A percentile compares a stretch with the other conserved stretches of the same genome.
phyloP scores from a whole-genome alignment of 2,329 filamentous ascomycete genomes.

The Exserohilum turcica region DNA sequence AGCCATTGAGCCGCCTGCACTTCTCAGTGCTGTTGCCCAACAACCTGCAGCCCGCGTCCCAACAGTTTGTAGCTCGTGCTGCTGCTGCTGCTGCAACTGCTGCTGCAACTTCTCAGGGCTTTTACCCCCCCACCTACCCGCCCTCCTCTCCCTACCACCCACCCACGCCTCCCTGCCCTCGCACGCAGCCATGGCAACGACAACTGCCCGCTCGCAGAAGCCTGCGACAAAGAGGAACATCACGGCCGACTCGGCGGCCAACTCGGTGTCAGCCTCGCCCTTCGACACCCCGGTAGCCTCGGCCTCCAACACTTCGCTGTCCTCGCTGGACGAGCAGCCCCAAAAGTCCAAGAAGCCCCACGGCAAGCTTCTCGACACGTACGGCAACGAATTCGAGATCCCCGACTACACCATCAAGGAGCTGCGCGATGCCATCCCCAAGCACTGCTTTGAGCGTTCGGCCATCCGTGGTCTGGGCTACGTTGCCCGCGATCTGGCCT shows the following conservation, averaged over 20 bases:
- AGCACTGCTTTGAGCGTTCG: constrained; percentile 94
- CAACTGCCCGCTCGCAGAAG: constrained; percentile 61
- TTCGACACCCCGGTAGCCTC: constrained; percentile 66
- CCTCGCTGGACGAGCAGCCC: constrained; percentile 74
- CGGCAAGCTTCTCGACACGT: constrained; percentile 81
- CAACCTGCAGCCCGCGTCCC: constrained; percentile 28
- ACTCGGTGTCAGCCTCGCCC: constrained; percentile 61
- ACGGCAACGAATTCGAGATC: constrained; percentile 91
- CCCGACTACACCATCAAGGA: constrained; percentile 98
- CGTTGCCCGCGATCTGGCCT: constrained; percentile 78
- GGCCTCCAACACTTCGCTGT: constrained; percentile 86
- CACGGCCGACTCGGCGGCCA: constrained; percentile 60
- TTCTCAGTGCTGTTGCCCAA: constrained; percentile 17
- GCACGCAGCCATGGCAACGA: constrained; percentile 49
- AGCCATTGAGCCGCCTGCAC: constrained; percentile 5
- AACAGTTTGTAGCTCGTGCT: constrained; percentile 24
- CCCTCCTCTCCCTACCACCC: background rate
- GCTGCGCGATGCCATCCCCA: constrained; percentile 94
- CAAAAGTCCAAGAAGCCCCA: constrained; percentile 48
- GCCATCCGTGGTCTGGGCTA: constrained; percentile 76
- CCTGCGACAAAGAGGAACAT: constrained; percentile 51
- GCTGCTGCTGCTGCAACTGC: constrained; percentile 3
- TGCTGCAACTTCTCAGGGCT: constrained; percentile 18
- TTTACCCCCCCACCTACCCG: constrained; percentile 6
- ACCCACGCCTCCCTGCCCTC: constrained; percentile 5